Conservation (phyloP, 371 early-diverging fungal genomes). For the Zychaea mexicana region DNA sequence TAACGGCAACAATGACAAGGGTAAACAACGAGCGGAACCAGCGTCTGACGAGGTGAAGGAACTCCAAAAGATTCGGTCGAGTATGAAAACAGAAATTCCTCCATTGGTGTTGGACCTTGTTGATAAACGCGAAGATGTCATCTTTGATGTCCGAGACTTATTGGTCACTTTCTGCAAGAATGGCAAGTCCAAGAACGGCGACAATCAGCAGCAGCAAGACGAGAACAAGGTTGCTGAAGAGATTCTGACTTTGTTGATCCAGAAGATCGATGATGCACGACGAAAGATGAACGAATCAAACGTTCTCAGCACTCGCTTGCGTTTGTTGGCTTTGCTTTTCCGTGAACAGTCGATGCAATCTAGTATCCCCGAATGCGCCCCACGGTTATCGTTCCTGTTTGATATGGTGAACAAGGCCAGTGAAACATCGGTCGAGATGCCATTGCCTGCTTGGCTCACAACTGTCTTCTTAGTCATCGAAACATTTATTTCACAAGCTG, state of each 20-base stretch:
- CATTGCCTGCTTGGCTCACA: slow-evolving; percentile 59
- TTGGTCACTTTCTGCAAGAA: slow-evolving; percentile 54
- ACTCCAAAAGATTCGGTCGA: slow-evolving; percentile 55
- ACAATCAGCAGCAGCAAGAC: slow-evolving; percentile 34
- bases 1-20: slow-evolving; percentile 17
- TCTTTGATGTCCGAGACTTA: slow-evolving; percentile 74
- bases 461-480: slow-evolving; percentile 72
- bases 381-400: slow-evolving; percentile 46
- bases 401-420: slow-evolving; percentile 39
- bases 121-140: slow-evolving; percentile 65
- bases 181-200: slow-evolving; percentile 7
- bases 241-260: slow-evolving; percentile 38
- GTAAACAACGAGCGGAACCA: slow-evolving; percentile 41
- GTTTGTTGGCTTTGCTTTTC: slow-evolving; percentile 68
- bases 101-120: slow-evolving; percentile 58
- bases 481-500: slow-evolving; percentile 62
- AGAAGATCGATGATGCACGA: slow-evolving; percentile 22
- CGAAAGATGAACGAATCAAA: slow-evolving; percentile 16
- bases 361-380: slow-evolving; percentile 40
- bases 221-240: slow-evolving; percentile 40
- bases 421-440: neutral
- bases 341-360: slow-evolving; percentile 58
- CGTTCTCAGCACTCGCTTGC: slow-evolving; percentile 52
- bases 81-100: slow-evolving; percentile 53
- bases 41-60: slow-evolving; percentile 31